Conservation (phyloP, 441 rosid species). For the Euphorbia celastroides region DNA sequence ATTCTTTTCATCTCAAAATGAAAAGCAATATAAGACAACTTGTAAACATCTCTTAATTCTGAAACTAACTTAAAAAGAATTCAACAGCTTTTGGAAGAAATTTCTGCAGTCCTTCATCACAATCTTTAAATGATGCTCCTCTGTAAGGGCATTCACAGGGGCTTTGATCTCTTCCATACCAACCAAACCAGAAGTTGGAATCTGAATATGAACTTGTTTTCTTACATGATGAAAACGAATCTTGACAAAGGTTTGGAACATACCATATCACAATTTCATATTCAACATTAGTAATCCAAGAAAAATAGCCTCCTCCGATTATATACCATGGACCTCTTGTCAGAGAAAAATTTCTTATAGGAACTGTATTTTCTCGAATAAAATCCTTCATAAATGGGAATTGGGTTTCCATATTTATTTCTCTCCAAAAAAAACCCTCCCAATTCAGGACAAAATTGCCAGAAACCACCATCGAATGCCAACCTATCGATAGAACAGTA, state of each 20-base stretch:
- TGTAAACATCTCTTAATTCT: too few relatives aligned
- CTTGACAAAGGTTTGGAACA: background rate
- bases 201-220: background rate
- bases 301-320: slow-evolving; percentile 5
- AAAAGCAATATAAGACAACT: too few relatives aligned
- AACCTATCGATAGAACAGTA: background rate
- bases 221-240: background rate
- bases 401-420: background rate
- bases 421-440: background rate
- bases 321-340: background rate
- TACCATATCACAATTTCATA: background rate
- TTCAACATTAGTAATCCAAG: background rate
- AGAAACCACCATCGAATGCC: slow-evolving; percentile 5
- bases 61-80: too few relatives aligned
- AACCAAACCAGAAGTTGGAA: background rate
- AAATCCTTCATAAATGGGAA: background rate
- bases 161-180: background rate
- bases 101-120: too few relatives aligned
- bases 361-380: background rate
- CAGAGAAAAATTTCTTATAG: background rate
- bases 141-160: background rate
- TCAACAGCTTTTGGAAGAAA: too few relatives aligned
- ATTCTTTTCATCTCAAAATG: background rate
- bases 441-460: slow-evolving; percentile 1
- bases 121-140: background rate